phyloP scores from a whole-genome alignment of 2,329 filamentous ascomycete genomes.

The Cordyceps javanica region DNA sequence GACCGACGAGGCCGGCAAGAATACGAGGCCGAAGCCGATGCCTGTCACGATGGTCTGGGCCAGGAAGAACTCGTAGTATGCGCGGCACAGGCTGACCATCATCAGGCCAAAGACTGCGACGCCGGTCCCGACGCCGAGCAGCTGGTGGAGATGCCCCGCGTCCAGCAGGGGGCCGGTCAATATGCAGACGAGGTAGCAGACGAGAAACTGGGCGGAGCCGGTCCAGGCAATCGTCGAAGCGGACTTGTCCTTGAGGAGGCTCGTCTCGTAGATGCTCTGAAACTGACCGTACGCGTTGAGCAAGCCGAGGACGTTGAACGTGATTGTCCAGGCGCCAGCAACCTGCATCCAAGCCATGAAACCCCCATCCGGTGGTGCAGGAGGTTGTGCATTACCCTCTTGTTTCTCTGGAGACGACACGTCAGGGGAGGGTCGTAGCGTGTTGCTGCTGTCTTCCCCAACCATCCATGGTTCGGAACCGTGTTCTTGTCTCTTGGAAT shows the following conservation, averaged over 20 bases:
- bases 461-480: not conserved
- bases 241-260: slow-evolving; percentile 20
- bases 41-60: slow-evolving; percentile 47
- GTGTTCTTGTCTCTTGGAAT: too few species aligned
- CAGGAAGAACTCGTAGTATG: slow-evolving; percentile 45
- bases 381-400: not conserved
- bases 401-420: not conserved
- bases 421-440: not conserved
- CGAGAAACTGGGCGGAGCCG: slow-evolving; percentile 38
- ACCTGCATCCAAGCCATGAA: not conserved
- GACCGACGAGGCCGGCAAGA: slow-evolving; percentile 50
- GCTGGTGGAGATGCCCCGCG: slow-evolving; percentile 35
- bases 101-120: slow-evolving; percentile 40
- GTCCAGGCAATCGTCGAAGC: slow-evolving; percentile 40
- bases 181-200: slow-evolving; percentile 36
- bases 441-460: not conserved
- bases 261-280: slow-evolving; percentile 35
- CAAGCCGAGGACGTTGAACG: slow-evolving; percentile 39
- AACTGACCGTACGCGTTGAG: slow-evolving; percentile 41
- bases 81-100: slow-evolving; percentile 32
- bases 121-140: slow-evolving; percentile 31
- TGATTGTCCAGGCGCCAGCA: slow-evolving; percentile 6
- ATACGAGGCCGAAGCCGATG: slow-evolving; percentile 47
- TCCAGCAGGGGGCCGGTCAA: slow-evolving; percentile 39
- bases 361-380: not conserved